Evolutionary conservation across 2,329 filamentous ascomycete species (phyloP).

Genomic region (Pseudocercospora vitis): DNA sequence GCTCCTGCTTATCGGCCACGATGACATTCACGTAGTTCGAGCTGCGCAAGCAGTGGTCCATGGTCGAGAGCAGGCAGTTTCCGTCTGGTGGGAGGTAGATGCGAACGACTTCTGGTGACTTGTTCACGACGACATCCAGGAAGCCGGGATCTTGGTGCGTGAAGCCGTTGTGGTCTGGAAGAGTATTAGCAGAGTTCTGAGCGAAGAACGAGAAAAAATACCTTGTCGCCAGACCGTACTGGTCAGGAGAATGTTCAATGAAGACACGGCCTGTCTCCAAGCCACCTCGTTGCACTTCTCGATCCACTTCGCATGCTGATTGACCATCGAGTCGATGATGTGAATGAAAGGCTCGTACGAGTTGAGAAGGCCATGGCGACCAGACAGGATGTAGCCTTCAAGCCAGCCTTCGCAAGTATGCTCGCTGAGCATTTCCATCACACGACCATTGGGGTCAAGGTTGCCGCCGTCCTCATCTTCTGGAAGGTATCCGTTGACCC

Average conservation of each 20-base stretch:
- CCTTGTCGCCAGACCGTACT: constrained; percentile 74
- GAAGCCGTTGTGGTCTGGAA: constrained; percentile 73
- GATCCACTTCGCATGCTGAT: constrained; percentile 83
- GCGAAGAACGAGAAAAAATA: constrained; percentile 1
- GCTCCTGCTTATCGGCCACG: constrained; percentile 76
- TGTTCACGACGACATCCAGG: constrained; percentile 76
- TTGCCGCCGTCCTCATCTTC: constrained; percentile 76
- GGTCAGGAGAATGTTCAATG: constrained; percentile 76
- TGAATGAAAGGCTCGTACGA: constrained; percentile 82
- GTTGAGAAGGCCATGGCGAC: constrained; percentile 74
- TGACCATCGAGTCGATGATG: constrained; percentile 82
- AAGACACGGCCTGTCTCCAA: constrained; percentile 72
- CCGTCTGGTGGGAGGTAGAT: constrained; percentile 80
- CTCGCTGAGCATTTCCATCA: constrained; percentile 84
- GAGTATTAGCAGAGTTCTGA: background rate
- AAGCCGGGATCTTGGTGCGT: constrained; percentile 80
- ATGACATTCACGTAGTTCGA: constrained; percentile 80
- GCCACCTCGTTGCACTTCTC: constrained; percentile 78
- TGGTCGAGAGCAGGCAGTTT: constrained; percentile 73
- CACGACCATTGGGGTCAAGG: constrained; percentile 64
- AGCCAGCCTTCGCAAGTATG: constrained; percentile 79
- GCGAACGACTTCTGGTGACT: constrained; percentile 74
- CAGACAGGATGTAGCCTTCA: constrained; percentile 74
- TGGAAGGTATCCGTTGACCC: constrained; percentile 75
- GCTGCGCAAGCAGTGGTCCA: constrained; percentile 72